Base-by-base conservation (phyloP, 352 stramenopile species). In the Pythium pectinolyticum region DNA sequence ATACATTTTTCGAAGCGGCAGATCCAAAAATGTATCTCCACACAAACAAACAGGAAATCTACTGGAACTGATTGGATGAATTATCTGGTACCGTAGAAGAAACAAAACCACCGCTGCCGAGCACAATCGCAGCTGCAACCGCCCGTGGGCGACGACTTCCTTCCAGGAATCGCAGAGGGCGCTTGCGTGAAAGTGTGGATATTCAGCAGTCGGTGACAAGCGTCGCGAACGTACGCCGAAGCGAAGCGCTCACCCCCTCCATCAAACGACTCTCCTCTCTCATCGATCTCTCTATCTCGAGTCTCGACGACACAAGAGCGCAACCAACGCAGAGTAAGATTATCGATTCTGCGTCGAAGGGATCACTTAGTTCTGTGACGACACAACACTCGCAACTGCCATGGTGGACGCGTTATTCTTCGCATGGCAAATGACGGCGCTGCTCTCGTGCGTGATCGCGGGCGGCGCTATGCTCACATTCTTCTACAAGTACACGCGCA, bases 351-450 rank as follows among this genome's bases (percentile, higher is more conserved):
- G 25, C 20, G 8, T 28, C 15, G 12, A 19, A 15, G 9, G 32
- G 47, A 65, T 14, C 39, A 39, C 43, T 10, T 48, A 17, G 12
- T 34, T 12, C 34, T 51, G 35, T 25, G 22, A 20, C 2, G 5
- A 28, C 31, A 48, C 39, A 22, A 41, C n/a, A n/a, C n/a, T n/a
- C 2, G 11, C 53, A 56, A 37, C 27, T n/a, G 25, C 8, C 20
- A 71, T 66, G 35, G 84, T 88, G 73, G 70, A 88, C 66, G 24
- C 67, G 63, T 75, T 92, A 61, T 90, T 86, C 65, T 46, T 90
- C 34, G 74, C 69, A 24, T 94, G 86, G 86, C 86, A 94, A 59
- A 70, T 92, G 62, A 86, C 79, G 40, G 80, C 82, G 40, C 69
- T 94, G 19, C 41, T 63, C 11, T 90, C 79, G 14, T 77, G 75